A percentile compares a stretch with the other conserved stretches of the same genome.
Conservation (phyloP, 179 eudicot species). For the Pouteria campechiana region DNA sequence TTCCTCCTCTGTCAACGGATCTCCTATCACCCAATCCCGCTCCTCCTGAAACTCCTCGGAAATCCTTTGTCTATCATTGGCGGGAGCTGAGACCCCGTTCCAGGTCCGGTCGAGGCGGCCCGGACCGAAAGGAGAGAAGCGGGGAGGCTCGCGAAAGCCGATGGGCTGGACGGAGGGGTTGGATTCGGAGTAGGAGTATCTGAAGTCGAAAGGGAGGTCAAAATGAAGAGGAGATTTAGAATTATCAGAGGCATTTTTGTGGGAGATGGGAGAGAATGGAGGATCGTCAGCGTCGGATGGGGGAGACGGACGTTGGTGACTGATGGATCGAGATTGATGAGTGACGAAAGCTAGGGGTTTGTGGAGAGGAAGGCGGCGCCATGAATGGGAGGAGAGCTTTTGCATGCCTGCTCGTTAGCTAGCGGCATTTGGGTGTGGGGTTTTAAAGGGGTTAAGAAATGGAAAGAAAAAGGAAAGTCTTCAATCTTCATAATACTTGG, state of each 20-base stretch:
- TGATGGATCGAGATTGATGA: too few species aligned
- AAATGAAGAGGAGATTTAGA: conserved; percentile 27
- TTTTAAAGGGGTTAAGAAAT: too few species aligned
- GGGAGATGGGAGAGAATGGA: conserved; percentile 50
- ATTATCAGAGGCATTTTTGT: conserved; percentile 13
- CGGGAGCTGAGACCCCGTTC: conserved; percentile 81
- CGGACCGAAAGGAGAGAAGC: conserved; percentile 89
- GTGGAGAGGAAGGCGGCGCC: too few species aligned
- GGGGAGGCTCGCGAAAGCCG: conserved; percentile 77
- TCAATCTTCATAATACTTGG: too few species aligned
- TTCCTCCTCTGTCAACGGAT: conserved; percentile 46
- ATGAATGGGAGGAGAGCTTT: too few species aligned
- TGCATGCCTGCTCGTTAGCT: too few species aligned
- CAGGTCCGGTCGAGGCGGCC: conserved; percentile 78
- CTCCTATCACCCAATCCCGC: conserved; percentile 42
- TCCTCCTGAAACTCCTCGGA: conserved; percentile 17
- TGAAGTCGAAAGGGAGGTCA: conserved; percentile 74
- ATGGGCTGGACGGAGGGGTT: conserved; percentile 46
- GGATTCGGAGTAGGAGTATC: conserved; percentile 76
- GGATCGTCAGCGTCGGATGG: conserved; percentile 68
- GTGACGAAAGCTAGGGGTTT: too few species aligned
- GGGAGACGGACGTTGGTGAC: too few species aligned
- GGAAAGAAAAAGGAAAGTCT: too few species aligned
- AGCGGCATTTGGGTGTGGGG: too few species aligned
- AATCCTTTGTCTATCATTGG: conserved; percentile 14